Evolutionary conservation across 2,329 filamentous ascomycete genomes (phyloP).

Genomic region (Mollisiaceae sp.): DNA sequence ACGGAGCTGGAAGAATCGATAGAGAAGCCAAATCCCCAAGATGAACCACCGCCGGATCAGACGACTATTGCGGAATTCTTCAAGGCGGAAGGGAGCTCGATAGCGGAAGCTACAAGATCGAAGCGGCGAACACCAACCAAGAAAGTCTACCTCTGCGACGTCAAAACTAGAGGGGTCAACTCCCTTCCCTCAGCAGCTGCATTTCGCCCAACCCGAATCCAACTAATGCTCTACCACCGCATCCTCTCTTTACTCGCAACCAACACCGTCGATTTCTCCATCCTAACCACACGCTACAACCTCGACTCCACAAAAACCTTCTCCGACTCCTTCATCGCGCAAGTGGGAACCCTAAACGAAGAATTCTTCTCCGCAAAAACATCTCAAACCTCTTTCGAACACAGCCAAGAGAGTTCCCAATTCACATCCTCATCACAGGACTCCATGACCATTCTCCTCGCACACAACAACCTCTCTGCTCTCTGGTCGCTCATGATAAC

Average conservation of each 20-base stretch:
- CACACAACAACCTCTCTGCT: conserved; percentile 62
- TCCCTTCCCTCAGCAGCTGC: conserved; percentile 65
- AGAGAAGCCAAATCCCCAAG: conserved; percentile 41
- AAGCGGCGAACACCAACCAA: conserved; percentile 25
- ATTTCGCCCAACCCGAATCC: conserved; percentile 78
- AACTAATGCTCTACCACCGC: conserved; percentile 88
- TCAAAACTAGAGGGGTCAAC: conserved; percentile 79
- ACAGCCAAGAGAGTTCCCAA: conserved; percentile 34
- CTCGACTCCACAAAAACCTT: conserved; percentile 70
- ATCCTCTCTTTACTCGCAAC: conserved; percentile 79
- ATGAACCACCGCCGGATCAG: conserved; percentile 44
- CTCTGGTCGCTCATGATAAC: conserved; percentile 69
- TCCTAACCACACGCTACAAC: conserved; percentile 73
- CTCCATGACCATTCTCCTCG: conserved; percentile 50
- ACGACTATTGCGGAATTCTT: conserved; percentile 40
- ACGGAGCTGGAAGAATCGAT: conserved; percentile 61
- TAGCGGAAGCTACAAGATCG: conserved; percentile 27
- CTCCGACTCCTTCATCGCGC: conserved; percentile 78
- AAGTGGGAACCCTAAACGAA: conserved; percentile 72
- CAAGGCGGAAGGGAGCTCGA: conserved; percentile 26
- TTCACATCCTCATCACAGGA: conserved; percentile 37
- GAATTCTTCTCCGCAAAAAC: conserved; percentile 58
- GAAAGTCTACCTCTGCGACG: conserved; percentile 78
- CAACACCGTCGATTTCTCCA: conserved; percentile 70
- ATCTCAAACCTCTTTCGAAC: conserved; percentile 40